Evolutionary conservation across 208 protist genomes (phyloP), one percentile per base, ranked within the genome.

Genomic region (Leishmania braziliensis): DNA sequence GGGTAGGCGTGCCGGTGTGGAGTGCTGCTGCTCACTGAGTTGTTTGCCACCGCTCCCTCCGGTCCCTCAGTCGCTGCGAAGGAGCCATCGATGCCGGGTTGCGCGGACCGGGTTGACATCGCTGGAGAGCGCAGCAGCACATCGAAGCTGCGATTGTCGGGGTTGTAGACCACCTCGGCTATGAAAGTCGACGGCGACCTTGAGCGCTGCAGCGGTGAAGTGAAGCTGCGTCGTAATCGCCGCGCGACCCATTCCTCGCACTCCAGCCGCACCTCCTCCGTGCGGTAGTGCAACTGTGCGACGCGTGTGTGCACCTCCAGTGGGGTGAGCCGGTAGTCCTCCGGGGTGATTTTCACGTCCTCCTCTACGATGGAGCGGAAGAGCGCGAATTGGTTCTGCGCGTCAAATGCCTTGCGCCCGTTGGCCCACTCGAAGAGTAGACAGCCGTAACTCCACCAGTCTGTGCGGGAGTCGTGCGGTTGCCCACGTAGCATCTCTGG

Each of bases 391-490:
- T 91, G 89, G 62, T 93, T 97, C 16, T 74, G 70, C 46, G 70
- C 86, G 63, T 94, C 93, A 75, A 95, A 98, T 12, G 93, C 88
- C 51, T 91, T 89, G 33, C 97, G 88, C 26, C 97, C 98, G 62
- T 97, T 95, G 43, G 95, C 82, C 97, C 98, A 99, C 90, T 99
- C 98, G 85, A 98, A 99, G 8, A 99, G 87, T 6, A 99, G 87
- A 69, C 97, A 98, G 65, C 98, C 98, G 83, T 96, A 98, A 82
- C 92, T 96, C 97, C 98, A 99, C 98, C 98, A 99, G 88, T 99
- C 98, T 16, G 98, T 98, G 75, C 94, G 90, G 14, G 86, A 89
- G 86, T 97, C 97, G 84, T 98, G 94, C 33, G 93, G 89, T 29
- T 91, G 54, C 33, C 95, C 94, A 50, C 93, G 86, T 36, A 98